phyloP scores from a whole-genome alignment of 768 basidiomycete genomes.

The Candolleomyces aberdarensis region DNA sequence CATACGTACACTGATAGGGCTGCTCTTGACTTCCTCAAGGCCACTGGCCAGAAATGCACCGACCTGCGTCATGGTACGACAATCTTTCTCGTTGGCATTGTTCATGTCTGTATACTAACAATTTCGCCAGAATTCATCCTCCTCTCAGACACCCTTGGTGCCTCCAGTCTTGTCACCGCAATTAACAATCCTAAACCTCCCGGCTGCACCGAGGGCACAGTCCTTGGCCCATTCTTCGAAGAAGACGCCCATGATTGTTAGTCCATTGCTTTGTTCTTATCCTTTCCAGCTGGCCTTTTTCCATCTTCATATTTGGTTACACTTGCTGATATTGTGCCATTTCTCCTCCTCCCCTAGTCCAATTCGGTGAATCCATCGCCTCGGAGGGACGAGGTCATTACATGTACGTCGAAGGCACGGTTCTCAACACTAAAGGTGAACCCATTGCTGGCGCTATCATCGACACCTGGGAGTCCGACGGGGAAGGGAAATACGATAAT shows the following conservation, averaged over 20 bases:
- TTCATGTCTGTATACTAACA: background rate
- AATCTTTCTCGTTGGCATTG: background rate
- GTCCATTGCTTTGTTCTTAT: conserved; percentile 14
- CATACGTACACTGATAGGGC: conserved; percentile 27
- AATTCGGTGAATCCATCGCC: conserved; percentile 71
- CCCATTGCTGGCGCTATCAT: conserved; percentile 64
- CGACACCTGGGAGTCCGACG: conserved; percentile 85
- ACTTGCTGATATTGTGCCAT: background rate
- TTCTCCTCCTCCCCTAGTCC: conserved; percentile 37
- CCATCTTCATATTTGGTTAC: background rate
- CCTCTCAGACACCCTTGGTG: conserved; percentile 78
- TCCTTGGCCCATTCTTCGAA: conserved; percentile 82
- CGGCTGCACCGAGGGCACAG: conserved; percentile 68
- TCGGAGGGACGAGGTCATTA: conserved; percentile 87
- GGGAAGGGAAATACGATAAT: conserved; percentile 43
- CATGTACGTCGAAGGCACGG: conserved; percentile 74
- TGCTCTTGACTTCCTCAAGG: conserved; percentile 75
- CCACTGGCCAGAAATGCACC: conserved; percentile 69
- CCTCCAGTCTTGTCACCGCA: conserved; percentile 73
- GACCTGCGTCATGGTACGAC: conserved; percentile 56
- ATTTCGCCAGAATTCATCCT: conserved; percentile 69
- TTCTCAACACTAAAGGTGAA: conserved; percentile 60
- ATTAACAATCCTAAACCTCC: conserved; percentile 65
- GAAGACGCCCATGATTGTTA: conserved; percentile 71
- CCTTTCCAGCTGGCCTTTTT: background rate